phyloP scores from a whole-genome alignment of 176 grass and related monocot species.

The Bonia amplexicaulis region DNA sequence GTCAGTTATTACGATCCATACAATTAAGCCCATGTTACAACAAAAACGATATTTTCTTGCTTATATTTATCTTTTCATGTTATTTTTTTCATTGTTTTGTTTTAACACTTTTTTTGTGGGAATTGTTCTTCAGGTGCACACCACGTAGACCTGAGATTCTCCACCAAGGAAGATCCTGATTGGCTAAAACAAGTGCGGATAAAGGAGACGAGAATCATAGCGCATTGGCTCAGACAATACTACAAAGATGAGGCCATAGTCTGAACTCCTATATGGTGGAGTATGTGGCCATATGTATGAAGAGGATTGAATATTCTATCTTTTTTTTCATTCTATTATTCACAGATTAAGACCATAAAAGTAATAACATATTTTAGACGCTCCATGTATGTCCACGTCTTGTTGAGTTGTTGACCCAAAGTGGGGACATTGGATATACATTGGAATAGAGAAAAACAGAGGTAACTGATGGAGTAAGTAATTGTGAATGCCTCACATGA shows the following conservation, averaged over 20 bases:
- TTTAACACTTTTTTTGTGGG: background rate
- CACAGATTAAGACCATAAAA: background rate
- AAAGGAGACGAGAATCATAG: constrained; percentile 49
- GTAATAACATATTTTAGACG: background rate
- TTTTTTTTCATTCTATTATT: background rate
- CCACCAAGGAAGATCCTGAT: constrained; percentile 40
- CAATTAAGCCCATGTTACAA: no score
- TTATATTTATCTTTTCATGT: background rate
- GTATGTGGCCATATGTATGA: background rate
- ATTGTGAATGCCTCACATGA: background rate
- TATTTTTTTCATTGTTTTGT: background rate
- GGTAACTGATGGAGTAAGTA: background rate
- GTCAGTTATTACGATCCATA: constrained; percentile 1
- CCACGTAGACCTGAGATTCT: constrained; percentile 62
- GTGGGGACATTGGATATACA: background rate
- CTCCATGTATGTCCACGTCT: background rate
- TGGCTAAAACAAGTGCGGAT: constrained; percentile 47
- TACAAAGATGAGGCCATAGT: constrained; percentile 37
- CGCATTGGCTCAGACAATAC: constrained; percentile 42
- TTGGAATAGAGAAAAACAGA: background rate
- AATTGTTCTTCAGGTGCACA: constrained; percentile 27
- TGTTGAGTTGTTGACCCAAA: background rate
- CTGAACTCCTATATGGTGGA: background rate
- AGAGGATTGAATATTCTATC: background rate
- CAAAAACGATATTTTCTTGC: background rate